A percentile compares a stretch with the other conserved stretches of the same genome.
These are phyloP conservation scores for Dinochytrium kinnereticum DNA, from an alignment of 371 early-diverging fungal species.

Conservation along the genomic window DNA sequence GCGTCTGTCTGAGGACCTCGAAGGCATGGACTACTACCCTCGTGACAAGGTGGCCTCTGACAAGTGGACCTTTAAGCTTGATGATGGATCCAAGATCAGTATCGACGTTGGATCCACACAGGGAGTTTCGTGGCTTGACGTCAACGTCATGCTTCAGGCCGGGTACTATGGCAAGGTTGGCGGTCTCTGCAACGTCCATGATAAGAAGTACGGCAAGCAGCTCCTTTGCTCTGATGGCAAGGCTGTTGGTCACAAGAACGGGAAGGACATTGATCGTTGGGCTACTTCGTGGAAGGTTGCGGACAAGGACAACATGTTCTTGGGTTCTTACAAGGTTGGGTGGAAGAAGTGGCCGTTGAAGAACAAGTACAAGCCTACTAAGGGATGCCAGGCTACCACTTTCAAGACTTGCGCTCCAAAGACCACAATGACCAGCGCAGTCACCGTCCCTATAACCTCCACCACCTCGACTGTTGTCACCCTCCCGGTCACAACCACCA, in stretches of 20 bases:
- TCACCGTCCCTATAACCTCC: not conserved
- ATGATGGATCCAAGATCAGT: slow-evolving; percentile 16
- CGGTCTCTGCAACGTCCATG: slow-evolving; percentile 26
- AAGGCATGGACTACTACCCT: slow-evolving; percentile 15
- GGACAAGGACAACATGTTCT: slow-evolving; percentile 14
- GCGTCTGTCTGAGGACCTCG: not conserved
- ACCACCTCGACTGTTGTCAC: not conserved
- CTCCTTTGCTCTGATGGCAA: slow-evolving; percentile 11
- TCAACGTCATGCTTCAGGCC: slow-evolving; percentile 11
- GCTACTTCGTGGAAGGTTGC: slow-evolving; percentile 5
- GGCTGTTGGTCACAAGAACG: not conserved
- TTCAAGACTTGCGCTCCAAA: slow-evolving; percentile 7
- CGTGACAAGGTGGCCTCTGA: not conserved
- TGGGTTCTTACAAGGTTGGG: not conserved
- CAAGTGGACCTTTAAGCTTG: slow-evolving; percentile 18
- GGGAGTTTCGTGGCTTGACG: slow-evolving; percentile 12
- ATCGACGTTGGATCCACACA: slow-evolving; percentile 4
- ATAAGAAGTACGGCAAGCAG: not conserved
- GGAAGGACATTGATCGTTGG: not conserved
- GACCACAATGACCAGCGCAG: not conserved
- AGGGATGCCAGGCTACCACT: not conserved
- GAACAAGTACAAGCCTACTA: slow-evolving; percentile 14
- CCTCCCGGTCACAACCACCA: not conserved
- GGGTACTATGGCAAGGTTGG: slow-evolving; percentile 16
- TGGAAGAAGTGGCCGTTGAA: slow-evolving; percentile 2